phyloP scores from a whole-genome alignment of 345 rosid genomes.

The Brassica incana region DNA sequence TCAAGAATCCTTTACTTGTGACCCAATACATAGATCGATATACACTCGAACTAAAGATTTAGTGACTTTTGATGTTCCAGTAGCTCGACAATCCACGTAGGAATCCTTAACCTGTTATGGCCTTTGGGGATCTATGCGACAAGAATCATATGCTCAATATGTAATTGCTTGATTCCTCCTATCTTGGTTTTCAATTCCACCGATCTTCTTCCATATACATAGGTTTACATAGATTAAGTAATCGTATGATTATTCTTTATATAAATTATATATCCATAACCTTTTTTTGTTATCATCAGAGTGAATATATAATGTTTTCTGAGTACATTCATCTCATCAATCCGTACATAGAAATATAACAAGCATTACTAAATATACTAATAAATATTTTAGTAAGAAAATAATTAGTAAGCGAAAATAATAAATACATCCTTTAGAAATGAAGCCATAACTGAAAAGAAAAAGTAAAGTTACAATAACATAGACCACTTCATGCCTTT shows the following conservation, averaged over 20 bases:
- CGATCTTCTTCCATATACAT: not conserved
- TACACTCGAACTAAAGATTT: not conserved
- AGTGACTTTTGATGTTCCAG: slow-evolving; percentile 2
- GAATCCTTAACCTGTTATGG: not conserved
- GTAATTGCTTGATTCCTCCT: not conserved
- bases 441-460: not conserved
- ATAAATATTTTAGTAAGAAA: not conserved
- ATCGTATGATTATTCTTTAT: too few relatives aligned
- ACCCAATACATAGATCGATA: not conserved
- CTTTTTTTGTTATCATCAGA: too few relatives aligned
- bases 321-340: not conserved
- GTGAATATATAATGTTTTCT: not conserved
- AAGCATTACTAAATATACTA: not conserved
- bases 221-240: not conserved
- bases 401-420: not conserved
- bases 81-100: slow-evolving; percentile 19
- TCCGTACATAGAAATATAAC: not conserved
- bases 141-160: slow-evolving; percentile 1
- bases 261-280: too few relatives aligned
- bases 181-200: not conserved
- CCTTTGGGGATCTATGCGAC: not conserved
- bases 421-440: not conserved
- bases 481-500: not conserved
- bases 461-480: not conserved
- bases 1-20: not conserved